A percentile compares a stretch with the other conserved stretches of the same genome.
Conservation (phyloP, 225 moss, liverwort and hornwort species). For the Physcomitrium patens region DNA sequence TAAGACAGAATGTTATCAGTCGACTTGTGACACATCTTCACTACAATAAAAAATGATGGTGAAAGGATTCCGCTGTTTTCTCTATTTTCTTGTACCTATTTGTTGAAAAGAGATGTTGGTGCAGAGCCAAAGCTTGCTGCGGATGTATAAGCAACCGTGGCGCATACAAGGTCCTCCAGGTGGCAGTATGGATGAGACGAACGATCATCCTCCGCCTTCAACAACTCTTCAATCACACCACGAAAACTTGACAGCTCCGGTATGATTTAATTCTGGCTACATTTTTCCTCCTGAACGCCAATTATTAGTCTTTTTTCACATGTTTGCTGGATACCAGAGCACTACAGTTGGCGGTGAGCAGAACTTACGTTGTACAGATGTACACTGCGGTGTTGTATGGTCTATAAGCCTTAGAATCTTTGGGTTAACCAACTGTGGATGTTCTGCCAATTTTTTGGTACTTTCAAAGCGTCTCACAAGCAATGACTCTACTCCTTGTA, state of each 20-base stretch:
- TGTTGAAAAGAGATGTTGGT: conserved; percentile 24
- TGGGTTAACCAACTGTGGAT: neutral
- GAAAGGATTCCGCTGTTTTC: neutral
- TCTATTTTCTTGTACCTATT: neutral
- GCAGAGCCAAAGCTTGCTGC: conserved; percentile 61
- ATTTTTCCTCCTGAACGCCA: neutral
- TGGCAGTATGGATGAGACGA: conserved; percentile 37
- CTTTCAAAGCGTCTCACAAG: neutral
- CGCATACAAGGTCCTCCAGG: conserved; percentile 52
- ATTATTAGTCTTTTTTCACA: neutral
- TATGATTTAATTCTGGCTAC: conserved; percentile 26
- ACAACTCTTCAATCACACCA: conserved; percentile 65
- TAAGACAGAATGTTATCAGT: too few species aligned
- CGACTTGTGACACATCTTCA: too few species aligned
- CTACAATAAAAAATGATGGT: too few species aligned
- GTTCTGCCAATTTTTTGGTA: neutral
- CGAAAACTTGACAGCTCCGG: conserved; percentile 57
- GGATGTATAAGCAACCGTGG: conserved; percentile 61
- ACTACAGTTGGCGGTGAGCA: neutral
- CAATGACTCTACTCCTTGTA: conserved; percentile 5
- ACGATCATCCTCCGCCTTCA: conserved; percentile 59
- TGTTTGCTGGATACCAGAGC: neutral
- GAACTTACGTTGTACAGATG: neutral
- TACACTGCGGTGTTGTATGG: neutral
- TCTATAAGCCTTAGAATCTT: neutral